Evolutionary conservation across 78 protist species (phyloP).

Genomic region (Protostelium mycophagum): DNA sequence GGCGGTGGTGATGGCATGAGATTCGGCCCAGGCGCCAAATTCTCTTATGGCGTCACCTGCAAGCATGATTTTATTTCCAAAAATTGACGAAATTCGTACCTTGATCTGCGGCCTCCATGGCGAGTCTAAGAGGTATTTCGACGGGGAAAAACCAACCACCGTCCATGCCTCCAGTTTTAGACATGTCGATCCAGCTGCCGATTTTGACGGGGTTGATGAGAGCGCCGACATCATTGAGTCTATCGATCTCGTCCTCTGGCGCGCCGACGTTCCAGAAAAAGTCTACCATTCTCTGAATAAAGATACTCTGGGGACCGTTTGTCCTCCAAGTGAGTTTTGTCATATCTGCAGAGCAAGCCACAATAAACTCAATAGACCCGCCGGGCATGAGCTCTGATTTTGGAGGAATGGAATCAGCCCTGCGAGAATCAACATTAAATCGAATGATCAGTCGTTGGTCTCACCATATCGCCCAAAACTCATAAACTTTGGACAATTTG

Average conservation of each 20-base stretch:
- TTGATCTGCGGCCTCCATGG: constrained; percentile 63
- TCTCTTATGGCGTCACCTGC: background rate
- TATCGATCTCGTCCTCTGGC: constrained; percentile 68
- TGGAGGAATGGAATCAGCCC: constrained; percentile 65
- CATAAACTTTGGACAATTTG: constrained; percentile 8
- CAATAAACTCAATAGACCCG: constrained; percentile 53
- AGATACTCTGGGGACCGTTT: constrained; percentile 66
- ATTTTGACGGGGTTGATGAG: constrained; percentile 71
- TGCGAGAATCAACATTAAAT: background rate
- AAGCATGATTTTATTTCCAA: background rate
- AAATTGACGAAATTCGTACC: constrained; percentile 43
- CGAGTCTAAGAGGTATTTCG: constrained; percentile 55
- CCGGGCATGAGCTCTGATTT: constrained; percentile 56
- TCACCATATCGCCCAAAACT: constrained; percentile 12
- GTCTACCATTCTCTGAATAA: constrained; percentile 77
- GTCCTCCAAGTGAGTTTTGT: constrained; percentile 73
- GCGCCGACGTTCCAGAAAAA: constrained; percentile 81
- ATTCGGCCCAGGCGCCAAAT: constrained; percentile 59
- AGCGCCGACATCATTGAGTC: constrained; percentile 73
- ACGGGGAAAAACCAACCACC: constrained; percentile 83
- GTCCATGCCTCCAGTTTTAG: constrained; percentile 72
- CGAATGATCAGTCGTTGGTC: background rate
- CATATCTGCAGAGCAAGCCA: constrained; percentile 72
- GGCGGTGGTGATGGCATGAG: constrained; percentile 38
- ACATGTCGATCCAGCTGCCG: constrained; percentile 77